Conservation (phyloP, 768 basidiomycete genomes). For the Russula olivacea region DNA sequence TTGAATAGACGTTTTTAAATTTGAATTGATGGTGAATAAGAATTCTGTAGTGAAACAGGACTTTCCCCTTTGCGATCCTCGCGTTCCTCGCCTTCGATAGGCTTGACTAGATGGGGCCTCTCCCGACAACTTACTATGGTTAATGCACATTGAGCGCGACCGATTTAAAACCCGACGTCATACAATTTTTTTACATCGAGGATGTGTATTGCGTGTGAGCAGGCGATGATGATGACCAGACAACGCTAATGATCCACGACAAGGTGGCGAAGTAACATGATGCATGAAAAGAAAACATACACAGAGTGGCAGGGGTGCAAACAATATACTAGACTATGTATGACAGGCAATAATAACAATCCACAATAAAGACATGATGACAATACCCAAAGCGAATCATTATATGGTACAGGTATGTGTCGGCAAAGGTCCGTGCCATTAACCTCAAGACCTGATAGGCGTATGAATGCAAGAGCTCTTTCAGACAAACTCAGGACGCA, state of each 20-base stretch:
- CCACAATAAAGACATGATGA: constrained; percentile 10
- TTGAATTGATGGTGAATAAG: background rate
- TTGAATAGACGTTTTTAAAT: background rate
- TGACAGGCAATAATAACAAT: constrained; percentile 6
- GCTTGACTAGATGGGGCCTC: background rate
- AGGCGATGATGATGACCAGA: background rate
- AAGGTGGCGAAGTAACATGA: constrained; percentile 5
- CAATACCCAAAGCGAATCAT: constrained; percentile 3
- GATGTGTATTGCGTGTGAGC: background rate
- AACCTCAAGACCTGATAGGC: constrained; percentile 5
- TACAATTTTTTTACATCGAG: background rate
- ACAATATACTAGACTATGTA: constrained; percentile 15
- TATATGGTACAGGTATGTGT: constrained; percentile 19
- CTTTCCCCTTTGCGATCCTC: background rate
- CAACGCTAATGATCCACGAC: background rate
- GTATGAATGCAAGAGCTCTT: constrained; percentile 15
- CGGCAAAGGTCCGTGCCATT: constrained; percentile 8
- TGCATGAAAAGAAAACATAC: constrained; percentile 6
- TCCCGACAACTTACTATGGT: background rate
- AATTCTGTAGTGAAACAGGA: too few relatives aligned
- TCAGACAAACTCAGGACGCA: constrained; percentile 2
- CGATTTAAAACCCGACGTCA: background rate
- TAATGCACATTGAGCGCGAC: background rate
- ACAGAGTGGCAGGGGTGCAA: background rate
- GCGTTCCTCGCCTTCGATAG: background rate